Evolutionary conservation across 2,329 filamentous ascomycete genomes (phyloP).

Genomic region (Fusarium sarcochroum): DNA sequence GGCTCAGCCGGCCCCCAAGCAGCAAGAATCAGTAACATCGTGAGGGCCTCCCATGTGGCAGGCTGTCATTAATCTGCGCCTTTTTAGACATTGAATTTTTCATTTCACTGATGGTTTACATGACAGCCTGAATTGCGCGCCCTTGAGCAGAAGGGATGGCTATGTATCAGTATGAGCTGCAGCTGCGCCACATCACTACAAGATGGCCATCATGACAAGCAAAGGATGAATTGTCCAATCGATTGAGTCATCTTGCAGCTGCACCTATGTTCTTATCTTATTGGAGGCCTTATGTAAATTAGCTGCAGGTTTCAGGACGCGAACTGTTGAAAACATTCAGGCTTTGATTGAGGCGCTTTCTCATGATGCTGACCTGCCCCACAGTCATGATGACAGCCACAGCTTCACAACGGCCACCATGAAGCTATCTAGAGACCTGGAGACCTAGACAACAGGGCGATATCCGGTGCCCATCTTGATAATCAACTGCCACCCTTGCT

Average conservation of each 20-base stretch:
- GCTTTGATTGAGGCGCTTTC: background rate
- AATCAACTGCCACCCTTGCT: background rate
- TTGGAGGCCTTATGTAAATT: conserved; percentile 12
- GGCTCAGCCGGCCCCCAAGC: conserved; percentile 22
- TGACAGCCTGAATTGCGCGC: background rate
- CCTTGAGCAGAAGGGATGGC: background rate
- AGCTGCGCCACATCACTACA: background rate
- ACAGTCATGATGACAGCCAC: conserved; percentile 20
- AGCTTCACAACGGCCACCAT: conserved; percentile 30
- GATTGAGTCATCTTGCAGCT: background rate
- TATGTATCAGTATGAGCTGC: background rate
- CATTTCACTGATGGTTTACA: too few relatives aligned
- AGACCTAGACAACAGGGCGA: background rate
- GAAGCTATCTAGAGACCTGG: background rate
- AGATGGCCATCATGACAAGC: background rate
- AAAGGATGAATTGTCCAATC: background rate
- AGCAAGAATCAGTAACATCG: background rate
- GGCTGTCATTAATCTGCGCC: background rate
- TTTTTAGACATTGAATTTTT: background rate
- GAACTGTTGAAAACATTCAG: conserved; percentile 1
- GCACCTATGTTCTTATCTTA: background rate
- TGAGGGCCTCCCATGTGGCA: background rate
- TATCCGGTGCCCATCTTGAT: too few relatives aligned
- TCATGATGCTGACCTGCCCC: conserved; percentile 17
- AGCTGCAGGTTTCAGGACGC: conserved; percentile 26